These are phyloP conservation scores for Kurtzmaniella quercitrusa DNA, from an alignment of 1,139 yeast species.

Conservation along the genomic window DNA sequence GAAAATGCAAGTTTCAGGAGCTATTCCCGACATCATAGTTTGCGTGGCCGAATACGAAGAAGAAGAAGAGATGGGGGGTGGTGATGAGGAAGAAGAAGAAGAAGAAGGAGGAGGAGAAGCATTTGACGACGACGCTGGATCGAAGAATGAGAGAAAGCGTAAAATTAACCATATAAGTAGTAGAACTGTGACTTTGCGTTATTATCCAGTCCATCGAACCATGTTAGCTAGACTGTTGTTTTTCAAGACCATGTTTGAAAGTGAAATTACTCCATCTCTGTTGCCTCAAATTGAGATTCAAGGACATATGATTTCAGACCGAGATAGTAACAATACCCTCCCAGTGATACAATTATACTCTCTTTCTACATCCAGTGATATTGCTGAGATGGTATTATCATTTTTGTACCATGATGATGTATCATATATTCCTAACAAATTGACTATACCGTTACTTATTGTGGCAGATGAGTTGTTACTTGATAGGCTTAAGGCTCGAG, in stretches of 20 bases:
- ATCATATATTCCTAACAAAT: constrained; percentile 39
- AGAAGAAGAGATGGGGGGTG: background rate
- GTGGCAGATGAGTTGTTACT: constrained; percentile 61
- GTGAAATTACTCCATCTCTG: constrained; percentile 23
- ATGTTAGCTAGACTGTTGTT: constrained; percentile 60
- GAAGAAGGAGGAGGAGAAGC: background rate
- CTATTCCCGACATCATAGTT: constrained; percentile 49
- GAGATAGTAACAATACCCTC: constrained; percentile 18
- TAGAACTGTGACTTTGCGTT: constrained; percentile 11
- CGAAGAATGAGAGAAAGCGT: background rate
- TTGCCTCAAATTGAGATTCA: constrained; percentile 8
- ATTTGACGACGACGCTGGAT: background rate
- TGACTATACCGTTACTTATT: constrained; percentile 52
- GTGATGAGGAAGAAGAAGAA: too few relatives aligned
- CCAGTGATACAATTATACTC: constrained; percentile 28
- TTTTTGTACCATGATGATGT: constrained; percentile 62
- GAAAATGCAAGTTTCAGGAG: constrained; percentile 18
- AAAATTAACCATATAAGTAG: background rate
- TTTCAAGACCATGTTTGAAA: constrained; percentile 60
- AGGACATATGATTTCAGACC: constrained; percentile 6
- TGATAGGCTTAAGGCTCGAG: constrained; percentile 61
- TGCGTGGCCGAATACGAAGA: constrained; percentile 28
- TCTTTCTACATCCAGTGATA: constrained; percentile 23
- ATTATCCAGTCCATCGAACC: constrained; percentile 63
- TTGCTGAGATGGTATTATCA: constrained; percentile 51